phyloP scores from a whole-genome alignment of 192 early-diverging fungal species.

The Coemansia sp. region DNA sequence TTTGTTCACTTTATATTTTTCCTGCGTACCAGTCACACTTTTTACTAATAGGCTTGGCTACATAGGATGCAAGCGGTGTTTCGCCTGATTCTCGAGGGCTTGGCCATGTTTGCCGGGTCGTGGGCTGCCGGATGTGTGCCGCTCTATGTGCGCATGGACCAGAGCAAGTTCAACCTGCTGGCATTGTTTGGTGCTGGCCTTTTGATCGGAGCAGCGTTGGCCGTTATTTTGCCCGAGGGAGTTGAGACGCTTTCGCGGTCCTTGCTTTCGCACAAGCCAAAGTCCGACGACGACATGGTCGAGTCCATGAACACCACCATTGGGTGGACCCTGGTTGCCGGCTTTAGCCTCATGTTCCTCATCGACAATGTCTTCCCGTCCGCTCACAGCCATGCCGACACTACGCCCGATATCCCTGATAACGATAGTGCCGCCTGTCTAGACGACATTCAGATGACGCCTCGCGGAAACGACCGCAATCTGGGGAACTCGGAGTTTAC shows the following conservation, averaged over 20 bases:
- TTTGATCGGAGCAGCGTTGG: slow-evolving; percentile 84
- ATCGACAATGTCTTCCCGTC: slow-evolving; percentile 61
- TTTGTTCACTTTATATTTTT: slow-evolving; percentile 5
- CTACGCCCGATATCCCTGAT: background rate
- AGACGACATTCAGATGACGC: slow-evolving; percentile 36
- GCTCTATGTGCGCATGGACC: slow-evolving; percentile 73
- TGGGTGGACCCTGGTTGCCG: slow-evolving; percentile 74
- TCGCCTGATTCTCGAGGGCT: slow-evolving; percentile 49
- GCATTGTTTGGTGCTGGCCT: slow-evolving; percentile 85
- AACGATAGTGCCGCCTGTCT: slow-evolving; percentile 43
- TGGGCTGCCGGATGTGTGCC: slow-evolving; percentile 86
- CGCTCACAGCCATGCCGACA: background rate
- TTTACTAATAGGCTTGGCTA: background rate
- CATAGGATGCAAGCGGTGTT: slow-evolving; percentile 40
- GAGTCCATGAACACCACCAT: slow-evolving; percentile 54
- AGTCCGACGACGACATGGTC: slow-evolving; percentile 3
- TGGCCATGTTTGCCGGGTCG: slow-evolving; percentile 80
- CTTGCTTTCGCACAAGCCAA: slow-evolving; percentile 9
- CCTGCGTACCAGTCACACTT: background rate
- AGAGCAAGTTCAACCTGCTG: slow-evolving; percentile 66
- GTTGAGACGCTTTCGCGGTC: slow-evolving; percentile 78
- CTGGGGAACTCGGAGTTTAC: slow-evolving; percentile 28
- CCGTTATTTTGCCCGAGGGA: slow-evolving; percentile 95
- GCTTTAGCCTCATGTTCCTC: slow-evolving; percentile 88
- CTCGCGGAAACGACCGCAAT: background rate